Percentiles rank a stretch among this genome's conserved stretches.
phyloP scores from a whole-genome alignment of 2,329 filamentous ascomycete species.

The Dothideomycetidae sp. region DNA sequence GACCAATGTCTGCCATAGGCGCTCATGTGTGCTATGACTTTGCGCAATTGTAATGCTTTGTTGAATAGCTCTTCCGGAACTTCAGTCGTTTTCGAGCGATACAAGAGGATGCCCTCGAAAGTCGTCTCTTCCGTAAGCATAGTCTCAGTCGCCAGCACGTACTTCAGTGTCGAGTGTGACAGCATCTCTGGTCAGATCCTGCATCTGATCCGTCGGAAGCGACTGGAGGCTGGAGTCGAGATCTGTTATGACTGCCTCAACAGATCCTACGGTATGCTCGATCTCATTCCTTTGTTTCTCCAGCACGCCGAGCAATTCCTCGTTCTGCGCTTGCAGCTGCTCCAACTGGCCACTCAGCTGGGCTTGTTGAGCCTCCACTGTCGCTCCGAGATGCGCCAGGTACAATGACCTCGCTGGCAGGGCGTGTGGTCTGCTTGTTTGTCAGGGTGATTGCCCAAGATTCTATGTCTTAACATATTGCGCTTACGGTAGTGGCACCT shows the following conservation, averaged over 20 bases:
- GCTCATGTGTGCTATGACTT: no score
- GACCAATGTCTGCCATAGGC: no score
- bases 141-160: slow-evolving; percentile 13
- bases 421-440: slow-evolving; percentile 39
- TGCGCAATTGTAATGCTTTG: no score
- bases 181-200: slow-evolving; percentile 17
- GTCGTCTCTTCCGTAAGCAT: background rate
- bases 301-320: slow-evolving; percentile 37
- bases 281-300: slow-evolving; percentile 43
- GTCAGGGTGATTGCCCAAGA: no score
- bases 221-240: slow-evolving; percentile 36
- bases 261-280: slow-evolving; percentile 36
- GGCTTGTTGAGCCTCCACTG: slow-evolving; percentile 37
- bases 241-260: slow-evolving; percentile 44
- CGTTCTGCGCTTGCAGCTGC: slow-evolving; percentile 38
- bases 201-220: slow-evolving; percentile 21
- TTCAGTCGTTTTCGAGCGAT: no score
- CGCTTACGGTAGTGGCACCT: slow-evolving; percentile 34
- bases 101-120: no score
- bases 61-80: no score
- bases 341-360: slow-evolving; percentile 37
- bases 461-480: background rate
- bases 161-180: slow-evolving; percentile 19
- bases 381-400: slow-evolving; percentile 44
- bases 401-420: slow-evolving; percentile 43